Evolutionary conservation across 768 basidiomycete genomes (phyloP).

Genomic region (Suillus cothurnatus): DNA sequence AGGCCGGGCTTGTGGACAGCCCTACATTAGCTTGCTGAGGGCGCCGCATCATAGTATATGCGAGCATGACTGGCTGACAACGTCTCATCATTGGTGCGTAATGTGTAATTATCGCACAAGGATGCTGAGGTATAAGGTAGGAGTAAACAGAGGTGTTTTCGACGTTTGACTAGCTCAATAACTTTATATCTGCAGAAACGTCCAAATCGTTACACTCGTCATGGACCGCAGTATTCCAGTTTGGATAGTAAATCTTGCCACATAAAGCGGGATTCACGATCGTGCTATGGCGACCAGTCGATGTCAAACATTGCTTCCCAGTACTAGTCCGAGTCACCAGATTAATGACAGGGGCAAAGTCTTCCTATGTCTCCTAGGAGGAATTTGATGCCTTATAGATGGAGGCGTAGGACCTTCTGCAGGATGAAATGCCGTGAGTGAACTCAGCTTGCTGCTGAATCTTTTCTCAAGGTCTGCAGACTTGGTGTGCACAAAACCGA

Average conservation of each 20-base stretch:
- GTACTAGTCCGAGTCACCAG: conserved; percentile 31
- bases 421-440: conserved; percentile 74
- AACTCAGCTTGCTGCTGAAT: conserved; percentile 2
- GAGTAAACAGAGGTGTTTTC: not conserved
- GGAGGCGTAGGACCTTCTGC: conserved; percentile 80
- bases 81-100: not conserved
- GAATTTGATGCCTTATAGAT: conserved; percentile 66
- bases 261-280: conserved; percentile 41
- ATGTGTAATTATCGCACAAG: not conserved
- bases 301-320: conserved; percentile 22
- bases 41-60: too few relatives aligned
- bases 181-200: conserved; percentile 16
- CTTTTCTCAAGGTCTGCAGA: conserved; percentile 24
- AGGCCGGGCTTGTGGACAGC: not conserved
- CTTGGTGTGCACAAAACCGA: conserved; percentile 64
- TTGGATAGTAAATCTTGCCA: conserved; percentile 55
- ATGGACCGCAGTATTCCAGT: conserved; percentile 68
- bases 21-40: too few relatives aligned
- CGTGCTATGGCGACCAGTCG: conserved; percentile 32
- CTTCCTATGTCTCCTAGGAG: conserved; percentile 40
- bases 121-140: not conserved
- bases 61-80: not conserved
- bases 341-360: conserved; percentile 54
- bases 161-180: not conserved
- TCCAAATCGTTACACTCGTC: conserved; percentile 52